These are phyloP conservation scores for Pueraria montana DNA, from an alignment of 306 rosid genomes.

Conservation along the genomic window DNA sequence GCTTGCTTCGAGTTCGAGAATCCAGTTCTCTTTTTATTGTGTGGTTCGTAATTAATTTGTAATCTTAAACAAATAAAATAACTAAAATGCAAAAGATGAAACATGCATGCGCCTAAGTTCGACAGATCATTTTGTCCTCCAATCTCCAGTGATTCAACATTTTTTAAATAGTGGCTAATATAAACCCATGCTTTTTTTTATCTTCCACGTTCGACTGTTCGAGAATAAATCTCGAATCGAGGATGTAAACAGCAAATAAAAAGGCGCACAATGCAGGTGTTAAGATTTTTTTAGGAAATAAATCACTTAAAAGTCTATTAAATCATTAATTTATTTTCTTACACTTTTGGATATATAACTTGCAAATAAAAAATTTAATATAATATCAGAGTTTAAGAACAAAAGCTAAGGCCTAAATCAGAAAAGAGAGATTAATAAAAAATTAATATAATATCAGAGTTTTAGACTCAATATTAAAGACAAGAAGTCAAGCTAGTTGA, in stretches of 20 bases:
- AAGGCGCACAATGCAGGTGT: not conserved
- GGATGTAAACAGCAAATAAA: not conserved
- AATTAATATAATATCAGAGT: too few relatives aligned
- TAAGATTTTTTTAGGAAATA: not conserved
- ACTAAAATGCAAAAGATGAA: not conserved
- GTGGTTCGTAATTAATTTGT: constrained; percentile 11
- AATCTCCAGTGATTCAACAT: not conserved
- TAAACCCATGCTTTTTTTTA: not conserved
- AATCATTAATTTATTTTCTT: too few relatives aligned
- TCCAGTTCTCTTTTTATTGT: constrained; percentile 22
- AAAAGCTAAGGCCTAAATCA: too few relatives aligned
- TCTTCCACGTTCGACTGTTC: not conserved
- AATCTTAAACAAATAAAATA: not conserved
- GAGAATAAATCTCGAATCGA: not conserved
- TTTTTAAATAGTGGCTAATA: constrained; percentile 7
- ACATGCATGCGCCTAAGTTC: not conserved
- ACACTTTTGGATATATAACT: too few relatives aligned
- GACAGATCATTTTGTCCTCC: not conserved
- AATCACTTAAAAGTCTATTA: not conserved
- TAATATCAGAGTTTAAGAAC: too few relatives aligned
- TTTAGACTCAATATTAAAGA: too few relatives aligned
- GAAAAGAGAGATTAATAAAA: too few relatives aligned
- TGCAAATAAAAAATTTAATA: too few relatives aligned
- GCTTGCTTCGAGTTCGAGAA: constrained; percentile 10
- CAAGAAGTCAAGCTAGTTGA: too few relatives aligned